Evolutionary conservation across 331 rosid species (phyloP), one percentile per base, ranked within the genome.

Genomic region (Rosa hybrid): DNA sequence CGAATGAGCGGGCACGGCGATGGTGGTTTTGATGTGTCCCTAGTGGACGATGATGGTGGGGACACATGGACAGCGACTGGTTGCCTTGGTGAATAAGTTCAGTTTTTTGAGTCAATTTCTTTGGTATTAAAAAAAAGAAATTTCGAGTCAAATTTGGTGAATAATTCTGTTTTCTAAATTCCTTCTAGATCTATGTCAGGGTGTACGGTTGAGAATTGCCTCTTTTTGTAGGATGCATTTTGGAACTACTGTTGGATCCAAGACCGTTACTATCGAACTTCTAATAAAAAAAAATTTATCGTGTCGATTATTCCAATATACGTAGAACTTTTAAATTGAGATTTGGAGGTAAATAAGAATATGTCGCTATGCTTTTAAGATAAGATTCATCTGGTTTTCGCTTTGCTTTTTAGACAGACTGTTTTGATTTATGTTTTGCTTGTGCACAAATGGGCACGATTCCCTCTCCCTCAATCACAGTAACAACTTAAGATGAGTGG

Each of bases 1-100:
- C n/a, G 1, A 27, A 2, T 34, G 44, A 17, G 8, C 11, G 7
- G 20, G 10, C 48, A 69, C 77, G 86, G 81, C 18, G 77, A 13
- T 45, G 84, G 79, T 77, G 65, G 74, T 53, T 39, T 34, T 76
- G 49, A 12, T 69, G 14, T 27, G 76, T 39, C 77, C n/a, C 75
- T 75, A n/a, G 23, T 27, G 53, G 77, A 14, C 46, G 34, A 65
- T 39, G 39, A 46, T 16, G 64, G 80, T 75, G 34, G 74, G 59
- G 70, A 53, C n/a, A 20, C 65, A 1, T 20, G 11, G 20, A 77
- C 65, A n/a, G 53, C 21, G 74, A 65, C 64, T 7, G 23, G 16
- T 65, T 77, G 73, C 45, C 21, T 76, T 9, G 41, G 27, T 60
- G 79, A 76, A 17, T 56, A 51, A 27, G 20, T 59, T 59, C 16